Evolutionary conservation across 2,329 filamentous ascomycete species (phyloP).

Genomic region (Hymenoscyphus fraxineus): DNA sequence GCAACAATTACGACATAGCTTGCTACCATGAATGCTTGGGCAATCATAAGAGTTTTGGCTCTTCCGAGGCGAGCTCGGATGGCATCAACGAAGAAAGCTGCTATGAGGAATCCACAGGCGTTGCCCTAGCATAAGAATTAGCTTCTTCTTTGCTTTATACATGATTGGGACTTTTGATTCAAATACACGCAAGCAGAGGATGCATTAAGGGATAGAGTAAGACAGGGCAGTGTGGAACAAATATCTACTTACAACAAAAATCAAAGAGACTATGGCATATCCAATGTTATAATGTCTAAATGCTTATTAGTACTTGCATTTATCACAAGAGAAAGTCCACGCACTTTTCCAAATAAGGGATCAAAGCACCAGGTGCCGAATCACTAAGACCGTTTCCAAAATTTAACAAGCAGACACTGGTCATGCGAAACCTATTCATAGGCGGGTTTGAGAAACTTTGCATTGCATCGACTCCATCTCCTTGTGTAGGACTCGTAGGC

Average conservation of each 20-base stretch:
- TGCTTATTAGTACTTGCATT: constrained; percentile 10
- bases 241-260: constrained; percentile 57
- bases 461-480: constrained; percentile 42
- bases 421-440: constrained; percentile 68
- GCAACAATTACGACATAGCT: constrained; percentile 64
- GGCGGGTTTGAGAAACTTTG: constrained; percentile 57
- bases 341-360: constrained; percentile 72
- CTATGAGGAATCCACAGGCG: constrained; percentile 70
- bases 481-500: constrained; percentile 44
- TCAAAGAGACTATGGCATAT: constrained; percentile 74
- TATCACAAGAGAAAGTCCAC: constrained; percentile 18
- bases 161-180: too few relatives aligned
- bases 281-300: constrained; percentile 64
- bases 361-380: constrained; percentile 60
- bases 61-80: constrained; percentile 62
- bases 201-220: neutral
- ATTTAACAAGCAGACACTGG: constrained; percentile 61
- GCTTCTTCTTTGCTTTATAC: neutral
- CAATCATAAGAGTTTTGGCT: constrained; percentile 57
- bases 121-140: constrained; percentile 42
- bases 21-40: constrained; percentile 52
- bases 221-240: neutral
- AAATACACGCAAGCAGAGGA: neutral
- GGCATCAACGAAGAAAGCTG: constrained; percentile 64
- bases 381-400: constrained; percentile 72